A percentile compares a stretch with the other conserved stretches of the same genome.
phyloP scores from a whole-genome alignment of 768 basidiomycete genomes.

The Lepiota brunneoincarnata region DNA sequence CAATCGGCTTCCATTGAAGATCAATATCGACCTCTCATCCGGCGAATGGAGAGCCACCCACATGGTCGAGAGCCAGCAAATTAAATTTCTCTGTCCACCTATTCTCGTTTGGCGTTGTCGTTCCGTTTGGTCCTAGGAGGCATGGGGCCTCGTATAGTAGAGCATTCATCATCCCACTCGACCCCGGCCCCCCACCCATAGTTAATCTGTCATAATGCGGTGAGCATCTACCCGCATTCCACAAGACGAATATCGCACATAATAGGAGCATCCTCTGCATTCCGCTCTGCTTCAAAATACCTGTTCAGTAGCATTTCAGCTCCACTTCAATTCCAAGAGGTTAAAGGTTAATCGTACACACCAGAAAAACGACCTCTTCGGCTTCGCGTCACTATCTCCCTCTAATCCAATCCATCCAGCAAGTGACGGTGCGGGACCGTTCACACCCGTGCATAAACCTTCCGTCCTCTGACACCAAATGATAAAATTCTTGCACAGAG shows the following conservation, averaged over 20 bases:
- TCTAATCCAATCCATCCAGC: conserved; percentile 27
- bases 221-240: background rate
- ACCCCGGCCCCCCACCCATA: conserved; percentile 33
- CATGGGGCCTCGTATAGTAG: conserved; percentile 26
- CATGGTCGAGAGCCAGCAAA: conserved; percentile 24
- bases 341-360: background rate
- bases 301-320: conserved; percentile 18
- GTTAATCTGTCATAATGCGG: conserved; percentile 22
- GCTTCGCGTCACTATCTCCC: conserved; percentile 22
- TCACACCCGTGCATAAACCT: conserved; percentile 2
- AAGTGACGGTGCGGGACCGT: conserved; percentile 2
- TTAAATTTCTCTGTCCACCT: conserved; percentile 24
- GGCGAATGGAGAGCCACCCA: conserved; percentile 2
- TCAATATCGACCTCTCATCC: background rate
- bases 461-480: background rate
- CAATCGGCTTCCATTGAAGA: conserved; percentile 23
- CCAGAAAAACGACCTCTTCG: conserved; percentile 23
- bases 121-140: conserved; percentile 18
- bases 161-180: conserved; percentile 26
- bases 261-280: conserved; percentile 24
- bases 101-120: conserved; percentile 21
- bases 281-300: conserved; percentile 29
- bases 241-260: conserved; percentile 19
- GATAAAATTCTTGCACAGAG: background rate
- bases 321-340: conserved; percentile 1